Conservation (phyloP, 2,329 filamentous ascomycete genomes). For the Chalara sp. region DNA sequence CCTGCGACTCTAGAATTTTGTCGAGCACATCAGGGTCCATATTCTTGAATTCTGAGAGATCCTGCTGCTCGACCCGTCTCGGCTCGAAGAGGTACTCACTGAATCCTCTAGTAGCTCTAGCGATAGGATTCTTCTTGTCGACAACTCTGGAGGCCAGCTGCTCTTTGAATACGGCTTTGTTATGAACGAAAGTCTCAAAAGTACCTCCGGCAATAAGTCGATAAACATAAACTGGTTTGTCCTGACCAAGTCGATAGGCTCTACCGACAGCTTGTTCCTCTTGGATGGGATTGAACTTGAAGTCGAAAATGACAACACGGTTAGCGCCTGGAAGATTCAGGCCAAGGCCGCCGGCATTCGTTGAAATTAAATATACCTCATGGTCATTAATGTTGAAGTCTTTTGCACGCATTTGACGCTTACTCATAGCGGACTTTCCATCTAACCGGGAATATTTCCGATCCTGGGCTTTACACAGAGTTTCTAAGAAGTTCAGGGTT, state of each 20-base stretch:
- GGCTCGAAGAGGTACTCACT: conserved; percentile 54
- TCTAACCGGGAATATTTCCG: conserved; percentile 57
- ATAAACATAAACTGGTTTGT: conserved; percentile 77
- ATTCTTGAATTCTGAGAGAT: conserved; percentile 46
- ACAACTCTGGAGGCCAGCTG: conserved; percentile 75
- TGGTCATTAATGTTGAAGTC: conserved; percentile 55
- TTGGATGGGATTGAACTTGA: conserved; percentile 69
- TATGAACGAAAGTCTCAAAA: conserved; percentile 68
- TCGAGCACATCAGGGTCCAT: conserved; percentile 58
- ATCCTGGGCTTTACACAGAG: conserved; percentile 42
- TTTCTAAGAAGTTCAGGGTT: conserved; percentile 63
- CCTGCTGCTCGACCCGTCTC: conserved; percentile 40
- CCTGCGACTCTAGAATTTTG: conserved; percentile 45
- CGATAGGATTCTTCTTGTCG: conserved; percentile 72
- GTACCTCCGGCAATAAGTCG: conserved; percentile 73
- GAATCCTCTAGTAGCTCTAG: conserved; percentile 50
- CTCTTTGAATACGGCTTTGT: conserved; percentile 73
- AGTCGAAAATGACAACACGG: conserved; percentile 81
- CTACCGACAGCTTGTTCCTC: conserved; percentile 86
- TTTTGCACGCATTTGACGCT: conserved; percentile 58
- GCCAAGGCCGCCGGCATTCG: conserved; percentile 72
- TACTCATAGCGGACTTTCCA: conserved; percentile 49
- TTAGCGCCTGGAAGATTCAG: conserved; percentile 81
- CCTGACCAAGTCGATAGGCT: conserved; percentile 79
- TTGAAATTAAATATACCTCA: conserved; percentile 75